Percentiles rank a stretch among this genome's conserved stretches.
Evolutionary conservation across 805 yeast genomes (phyloP).

Genomic region (Lipomyces chichibuensis): DNA sequence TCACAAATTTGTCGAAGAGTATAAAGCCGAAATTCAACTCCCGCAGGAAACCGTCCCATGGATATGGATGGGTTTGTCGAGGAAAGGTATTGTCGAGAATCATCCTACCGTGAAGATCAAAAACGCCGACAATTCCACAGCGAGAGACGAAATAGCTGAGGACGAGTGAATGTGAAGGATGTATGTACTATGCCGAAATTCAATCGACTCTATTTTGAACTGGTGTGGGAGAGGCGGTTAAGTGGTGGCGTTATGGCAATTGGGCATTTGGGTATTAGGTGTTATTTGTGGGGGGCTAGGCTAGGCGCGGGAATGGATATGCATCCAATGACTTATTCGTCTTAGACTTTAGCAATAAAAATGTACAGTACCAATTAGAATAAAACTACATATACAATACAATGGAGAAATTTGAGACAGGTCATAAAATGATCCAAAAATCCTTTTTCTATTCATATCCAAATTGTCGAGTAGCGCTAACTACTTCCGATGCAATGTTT

Average conservation of each 20-base stretch:
- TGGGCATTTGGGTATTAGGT: neutral
- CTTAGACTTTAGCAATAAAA: neutral
- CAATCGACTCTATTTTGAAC: too few species aligned
- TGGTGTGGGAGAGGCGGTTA: neutral
- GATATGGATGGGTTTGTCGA: conserved; percentile 69
- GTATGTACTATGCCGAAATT: neutral
- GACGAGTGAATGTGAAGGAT: neutral
- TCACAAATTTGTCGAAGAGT: conserved; percentile 78
- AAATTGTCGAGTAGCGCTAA: neutral
- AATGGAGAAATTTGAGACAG: neutral
- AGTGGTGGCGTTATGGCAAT: neutral
- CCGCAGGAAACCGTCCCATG: conserved; percentile 58
- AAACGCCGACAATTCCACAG: conserved; percentile 6
- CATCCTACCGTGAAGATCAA: conserved; percentile 52
- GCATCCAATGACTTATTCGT: neutral
- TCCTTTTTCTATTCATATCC: neutral
- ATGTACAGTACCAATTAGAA: neutral
- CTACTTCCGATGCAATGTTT: conserved; percentile 25
- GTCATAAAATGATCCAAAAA: neutral
- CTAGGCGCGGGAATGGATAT: neutral
- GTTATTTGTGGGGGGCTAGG: neutral
- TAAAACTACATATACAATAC: neutral
- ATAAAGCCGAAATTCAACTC: conserved; percentile 65
- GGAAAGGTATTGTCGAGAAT: conserved; percentile 55
- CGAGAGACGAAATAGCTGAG: neutral